Evolutionary conservation across 2,329 filamentous ascomycete genomes (phyloP).

Genomic region (Claviceps pusilla): DNA sequence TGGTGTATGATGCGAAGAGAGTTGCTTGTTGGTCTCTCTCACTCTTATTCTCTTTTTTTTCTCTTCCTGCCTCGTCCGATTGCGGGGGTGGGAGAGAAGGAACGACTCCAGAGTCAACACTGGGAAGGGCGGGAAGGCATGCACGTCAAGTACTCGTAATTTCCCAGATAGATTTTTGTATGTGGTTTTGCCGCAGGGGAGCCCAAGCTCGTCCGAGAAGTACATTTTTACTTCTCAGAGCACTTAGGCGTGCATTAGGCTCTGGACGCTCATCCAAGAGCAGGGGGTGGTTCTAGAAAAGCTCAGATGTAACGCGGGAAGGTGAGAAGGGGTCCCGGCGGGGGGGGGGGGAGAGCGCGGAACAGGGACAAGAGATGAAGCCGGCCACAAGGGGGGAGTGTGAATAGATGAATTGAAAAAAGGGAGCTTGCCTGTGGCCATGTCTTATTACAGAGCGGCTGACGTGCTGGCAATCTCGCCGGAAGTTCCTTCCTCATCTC

Average conservation of each 20-base stretch:
- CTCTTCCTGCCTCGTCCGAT: not conserved
- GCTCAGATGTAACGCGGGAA: no score
- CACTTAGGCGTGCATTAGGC: not conserved
- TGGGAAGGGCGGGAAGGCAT: conserved; percentile 5
- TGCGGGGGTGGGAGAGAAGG: not conserved
- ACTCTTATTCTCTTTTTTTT: no score
- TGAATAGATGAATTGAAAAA: not conserved
- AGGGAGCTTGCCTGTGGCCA: not conserved
- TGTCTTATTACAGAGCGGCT: conserved; percentile 1
- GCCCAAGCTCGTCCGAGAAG: not conserved
- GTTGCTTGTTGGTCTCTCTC: no score
- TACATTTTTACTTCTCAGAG: not conserved
- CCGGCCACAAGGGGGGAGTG: not conserved
- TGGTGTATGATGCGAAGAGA: not conserved
- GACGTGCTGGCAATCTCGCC: conserved; percentile 2
- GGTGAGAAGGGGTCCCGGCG: no score
- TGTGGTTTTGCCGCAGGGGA: conserved; percentile 4
- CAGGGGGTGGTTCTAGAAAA: not conserved
- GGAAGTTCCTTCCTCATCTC: not conserved
- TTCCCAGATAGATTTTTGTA: not conserved
- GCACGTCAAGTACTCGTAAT: conserved; percentile 3
- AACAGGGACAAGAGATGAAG: not conserved
- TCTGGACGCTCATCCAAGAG: not conserved
- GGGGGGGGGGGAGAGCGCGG: not conserved
- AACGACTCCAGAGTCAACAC: conserved; percentile 1